These are phyloP conservation scores for Hebeloma cylindrosporum DNA, from an alignment of 768 basidiomycete species.

Conservation along the genomic window DNA sequence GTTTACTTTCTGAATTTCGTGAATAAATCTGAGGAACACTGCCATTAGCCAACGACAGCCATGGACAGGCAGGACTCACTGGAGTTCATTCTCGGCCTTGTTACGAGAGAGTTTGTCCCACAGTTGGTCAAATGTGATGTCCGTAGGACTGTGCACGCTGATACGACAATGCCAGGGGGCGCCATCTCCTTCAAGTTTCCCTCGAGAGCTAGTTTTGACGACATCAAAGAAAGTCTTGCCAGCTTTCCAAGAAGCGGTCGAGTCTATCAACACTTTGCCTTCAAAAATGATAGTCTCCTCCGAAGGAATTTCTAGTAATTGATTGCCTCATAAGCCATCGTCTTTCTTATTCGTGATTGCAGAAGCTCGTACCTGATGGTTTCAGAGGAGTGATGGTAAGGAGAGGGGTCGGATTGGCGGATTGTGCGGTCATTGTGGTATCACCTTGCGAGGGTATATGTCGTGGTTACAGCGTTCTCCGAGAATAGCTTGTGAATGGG, in stretches of 20 bases:
- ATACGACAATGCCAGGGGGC: conserved; percentile 69
- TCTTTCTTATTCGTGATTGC: background rate
- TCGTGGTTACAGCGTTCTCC: conserved; percentile 6
- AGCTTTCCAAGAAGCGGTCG: conserved; percentile 60
- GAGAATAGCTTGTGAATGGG: conserved; percentile 20
- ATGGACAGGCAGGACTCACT: conserved; percentile 41
- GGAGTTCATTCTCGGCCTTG: conserved; percentile 67
- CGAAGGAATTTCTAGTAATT: conserved; percentile 53
- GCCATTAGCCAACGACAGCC: background rate
- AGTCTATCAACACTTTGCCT: conserved; percentile 55
- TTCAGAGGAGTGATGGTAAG: conserved; percentile 29
- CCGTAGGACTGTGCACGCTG: conserved; percentile 63
- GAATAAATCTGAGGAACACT: conserved; percentile 56
- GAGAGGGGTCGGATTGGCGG: conserved; percentile 19
- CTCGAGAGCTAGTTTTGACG: conserved; percentile 55
- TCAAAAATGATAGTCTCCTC: conserved; percentile 57
- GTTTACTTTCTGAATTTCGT: conserved; percentile 60
- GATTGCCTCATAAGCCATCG: background rate
- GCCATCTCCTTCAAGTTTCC: conserved; percentile 54
- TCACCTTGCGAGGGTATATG: conserved; percentile 15
- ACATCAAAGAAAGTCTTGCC: conserved; percentile 58
- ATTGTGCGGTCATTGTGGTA: conserved; percentile 24
- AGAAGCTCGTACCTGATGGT: conserved; percentile 25
- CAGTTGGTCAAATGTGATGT: conserved; percentile 71
- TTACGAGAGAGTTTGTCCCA: conserved; percentile 68